phyloP scores from a whole-genome alignment of 495 filamentous ascomycete genomes.

The Peziza echinospora region DNA sequence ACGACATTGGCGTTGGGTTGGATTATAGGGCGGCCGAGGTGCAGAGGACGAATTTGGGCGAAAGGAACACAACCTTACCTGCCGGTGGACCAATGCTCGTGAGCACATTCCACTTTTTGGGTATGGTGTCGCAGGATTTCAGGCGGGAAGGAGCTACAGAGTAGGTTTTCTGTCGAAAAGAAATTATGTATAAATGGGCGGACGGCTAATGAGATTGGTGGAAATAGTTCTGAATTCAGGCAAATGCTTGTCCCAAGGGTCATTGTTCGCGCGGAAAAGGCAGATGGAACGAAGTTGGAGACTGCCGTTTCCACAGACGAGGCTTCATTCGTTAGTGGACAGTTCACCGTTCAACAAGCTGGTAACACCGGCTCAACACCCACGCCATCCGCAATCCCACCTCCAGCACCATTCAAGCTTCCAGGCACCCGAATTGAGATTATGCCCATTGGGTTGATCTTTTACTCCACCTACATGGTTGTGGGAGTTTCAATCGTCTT shows the following conservation, averaged over 20 bases:
- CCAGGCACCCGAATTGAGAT: slow-evolving; percentile 45
- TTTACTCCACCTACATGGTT: slow-evolving; percentile 39
- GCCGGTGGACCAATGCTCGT: slow-evolving; percentile 8
- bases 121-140: slow-evolving; percentile 17
- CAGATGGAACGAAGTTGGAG: slow-evolving; percentile 25
- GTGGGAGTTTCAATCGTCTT: slow-evolving; percentile 34
- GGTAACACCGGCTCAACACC: slow-evolving; percentile 21
- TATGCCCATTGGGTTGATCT: slow-evolving; percentile 43
- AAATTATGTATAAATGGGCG: slow-evolving; percentile 10
- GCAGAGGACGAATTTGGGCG: slow-evolving; percentile 19
- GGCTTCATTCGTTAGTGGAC: slow-evolving; percentile 45
- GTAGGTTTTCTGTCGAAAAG: slow-evolving; percentile 8
- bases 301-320: slow-evolving; percentile 42
- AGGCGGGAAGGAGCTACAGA: slow-evolving; percentile 8
- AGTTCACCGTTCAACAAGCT: slow-evolving; percentile 33
- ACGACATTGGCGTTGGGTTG: slow-evolving; percentile 36
- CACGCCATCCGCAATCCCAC: slow-evolving; percentile 22
- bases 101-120: slow-evolving; percentile 17
- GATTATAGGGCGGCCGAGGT: slow-evolving; percentile 39
- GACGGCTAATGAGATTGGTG: not conserved
- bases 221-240: slow-evolving; percentile 17
- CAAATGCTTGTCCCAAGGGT: slow-evolving; percentile 41
- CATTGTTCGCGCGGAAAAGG: slow-evolving; percentile 31
- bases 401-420: slow-evolving; percentile 32
- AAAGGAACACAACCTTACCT: slow-evolving; percentile 7